phyloP scores from a whole-genome alignment of 140 eudicot genomes.

The Senecio squalidus region DNA sequence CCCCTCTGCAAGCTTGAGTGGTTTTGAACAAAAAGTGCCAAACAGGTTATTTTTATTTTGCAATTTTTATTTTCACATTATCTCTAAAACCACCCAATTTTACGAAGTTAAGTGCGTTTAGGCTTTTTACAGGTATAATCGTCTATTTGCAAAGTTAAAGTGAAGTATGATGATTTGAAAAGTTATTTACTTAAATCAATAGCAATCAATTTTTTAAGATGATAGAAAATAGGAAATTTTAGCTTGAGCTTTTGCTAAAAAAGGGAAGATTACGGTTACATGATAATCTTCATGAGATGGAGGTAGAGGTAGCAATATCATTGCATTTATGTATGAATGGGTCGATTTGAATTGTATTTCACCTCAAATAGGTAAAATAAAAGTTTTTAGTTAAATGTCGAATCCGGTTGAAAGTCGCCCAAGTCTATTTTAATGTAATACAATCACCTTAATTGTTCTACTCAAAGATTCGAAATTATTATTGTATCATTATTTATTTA shows the following conservation, averaged over 20 bases:
- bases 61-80: no score
- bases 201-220: background rate
- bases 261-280: background rate
- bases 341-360: no score
- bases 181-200: background rate
- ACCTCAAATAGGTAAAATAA: no score
- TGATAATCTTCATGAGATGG: background rate
- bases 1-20: background rate
- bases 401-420: background rate
- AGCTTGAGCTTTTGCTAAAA: background rate
- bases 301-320: no score
- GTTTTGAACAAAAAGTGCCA: background rate
- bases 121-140: background rate
- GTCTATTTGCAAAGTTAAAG: background rate
- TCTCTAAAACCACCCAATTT: no score
- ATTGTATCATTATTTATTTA: no score
- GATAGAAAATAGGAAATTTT: background rate
- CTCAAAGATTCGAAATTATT: no score
- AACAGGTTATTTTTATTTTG: background rate
- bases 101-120: background rate
- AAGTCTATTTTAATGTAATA: no score
- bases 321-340: no score
- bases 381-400: background rate
- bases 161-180: background rate
- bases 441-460: no score